These are phyloP conservation scores for Apiotrichum gamsii DNA, from an alignment of 1,284 basidiomycete genomes.

Conservation along the genomic window DNA sequence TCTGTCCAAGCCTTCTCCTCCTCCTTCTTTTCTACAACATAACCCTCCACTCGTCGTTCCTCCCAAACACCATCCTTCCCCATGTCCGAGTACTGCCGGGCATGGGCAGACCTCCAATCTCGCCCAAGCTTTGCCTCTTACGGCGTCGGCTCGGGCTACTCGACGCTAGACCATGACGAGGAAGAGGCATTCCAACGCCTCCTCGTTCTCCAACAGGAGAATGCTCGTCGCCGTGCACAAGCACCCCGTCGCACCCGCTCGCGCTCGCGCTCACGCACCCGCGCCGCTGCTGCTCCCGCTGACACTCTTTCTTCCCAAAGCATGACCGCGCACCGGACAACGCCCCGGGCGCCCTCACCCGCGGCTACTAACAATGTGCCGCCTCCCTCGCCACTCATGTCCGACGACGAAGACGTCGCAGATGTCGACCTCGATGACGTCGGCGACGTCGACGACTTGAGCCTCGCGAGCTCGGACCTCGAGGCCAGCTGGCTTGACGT, in stretches of 20 bases:
- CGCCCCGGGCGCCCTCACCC: neutral
- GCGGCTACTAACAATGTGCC: neutral
- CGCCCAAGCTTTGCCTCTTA: no score
- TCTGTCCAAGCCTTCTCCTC: neutral
- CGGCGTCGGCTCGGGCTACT: no score
- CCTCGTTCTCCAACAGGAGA: neutral
- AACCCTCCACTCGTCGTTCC: neutral
- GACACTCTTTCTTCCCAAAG: neutral
- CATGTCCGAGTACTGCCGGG: constrained; percentile 15
- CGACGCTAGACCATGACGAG: no score
- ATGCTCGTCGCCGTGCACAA: neutral
- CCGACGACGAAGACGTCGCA: constrained; percentile 7
- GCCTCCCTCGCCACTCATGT: neutral
- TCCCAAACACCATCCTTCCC: neutral
- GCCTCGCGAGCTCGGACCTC: constrained; percentile 10
- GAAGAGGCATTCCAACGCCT: no score
- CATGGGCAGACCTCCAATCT: constrained; percentile 4
- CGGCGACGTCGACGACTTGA: constrained; percentile 12
- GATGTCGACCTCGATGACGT: constrained; percentile 1
- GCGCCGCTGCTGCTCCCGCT: neutral
- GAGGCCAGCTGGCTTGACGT: constrained; percentile 13
- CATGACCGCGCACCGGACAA: constrained; percentile 2
- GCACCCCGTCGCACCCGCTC: neutral
- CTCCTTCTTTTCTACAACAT: neutral
- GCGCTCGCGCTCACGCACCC: neutral